Base-by-base conservation (phyloP, 352 stramenopile genomes). In the Globisporangium apiculatum region DNA sequence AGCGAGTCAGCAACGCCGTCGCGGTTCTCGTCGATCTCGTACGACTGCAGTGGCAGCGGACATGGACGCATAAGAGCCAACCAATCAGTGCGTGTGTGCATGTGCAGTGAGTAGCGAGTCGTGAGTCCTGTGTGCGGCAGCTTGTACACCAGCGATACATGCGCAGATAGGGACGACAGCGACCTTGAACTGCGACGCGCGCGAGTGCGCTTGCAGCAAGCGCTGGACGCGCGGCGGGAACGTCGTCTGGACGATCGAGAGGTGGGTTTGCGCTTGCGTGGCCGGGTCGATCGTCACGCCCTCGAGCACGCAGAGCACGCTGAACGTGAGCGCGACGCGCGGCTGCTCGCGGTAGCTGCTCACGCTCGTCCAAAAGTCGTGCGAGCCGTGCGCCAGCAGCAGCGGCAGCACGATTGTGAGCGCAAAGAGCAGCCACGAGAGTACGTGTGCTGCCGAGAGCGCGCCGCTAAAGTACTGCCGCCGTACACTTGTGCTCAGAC, bases 281-380 rank as follows among this genome's bases (percentile, higher is more conserved):
- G 62, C 38, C 72, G 58, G 52, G 17, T 60, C 35, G n/a, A 59
- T 43, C 1, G 37, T 46, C 31, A 56, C 53, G n/a, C 81, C 82
- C 53, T 92, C 80, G 12, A 92, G 62, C 7, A 87, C 41, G n/a
- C 57, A 67, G 14, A 94, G 37, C 42, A 89, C 66, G 46, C 89
- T 68, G 45, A 90, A 85, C 62, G 74, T 82, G 49, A 82, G 62
- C 10, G 62, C 61, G 15, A 89, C 72, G 2, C 53, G 46, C 2
- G 82, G 80, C 60, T 92, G 79, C 58, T 94, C 85, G 17, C 57
- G 55, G 51, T 90, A 91, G 12, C 68, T 76, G 53, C 71, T 79
- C 18, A 68, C 74, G 43, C 60, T 82, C 5, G 79, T 58, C 70
- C 80, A 86, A 14, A 46, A n/a, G 35, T 43, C 76, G 68, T 67